These are phyloP conservation scores for Neurospora sp. DNA, from an alignment of 495 filamentous ascomycete species.

Conservation along the genomic window DNA sequence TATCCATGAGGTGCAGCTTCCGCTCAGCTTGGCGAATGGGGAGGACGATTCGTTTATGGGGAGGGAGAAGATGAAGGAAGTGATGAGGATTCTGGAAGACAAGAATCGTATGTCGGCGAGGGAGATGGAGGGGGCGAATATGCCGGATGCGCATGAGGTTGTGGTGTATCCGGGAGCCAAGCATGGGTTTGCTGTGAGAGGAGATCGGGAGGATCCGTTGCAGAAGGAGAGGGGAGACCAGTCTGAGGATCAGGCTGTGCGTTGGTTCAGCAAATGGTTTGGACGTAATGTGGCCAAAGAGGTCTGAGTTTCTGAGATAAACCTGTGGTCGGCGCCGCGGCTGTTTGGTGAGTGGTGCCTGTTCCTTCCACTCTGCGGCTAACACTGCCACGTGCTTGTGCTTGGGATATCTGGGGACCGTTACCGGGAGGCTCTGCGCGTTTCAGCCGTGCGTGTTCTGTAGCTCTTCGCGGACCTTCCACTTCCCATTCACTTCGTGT, in stretches of 20 bases:
- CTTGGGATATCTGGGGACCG: not conserved
- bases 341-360: not conserved
- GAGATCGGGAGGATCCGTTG: conserved; percentile 29
- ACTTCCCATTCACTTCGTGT: not conserved
- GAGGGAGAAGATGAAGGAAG: conserved; percentile 25
- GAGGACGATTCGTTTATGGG: conserved; percentile 40
- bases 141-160: conserved; percentile 30
- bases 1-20: conserved; percentile 39
- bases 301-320: not conserved
- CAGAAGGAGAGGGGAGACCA: conserved; percentile 41
- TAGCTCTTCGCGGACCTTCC: not conserved
- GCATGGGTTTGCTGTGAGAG: conserved; percentile 53
- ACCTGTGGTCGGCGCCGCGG: not conserved
- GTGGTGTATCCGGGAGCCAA: conserved; percentile 45
- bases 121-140: not conserved
- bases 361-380: not conserved
- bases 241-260: conserved; percentile 33
- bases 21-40: conserved; percentile 46
- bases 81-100: conserved; percentile 32
- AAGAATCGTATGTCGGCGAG: conserved; percentile 17
- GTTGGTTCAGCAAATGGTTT: conserved; percentile 29
- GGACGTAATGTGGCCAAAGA: not conserved
- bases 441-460: not conserved
- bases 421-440: not conserved
- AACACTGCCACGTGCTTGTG: not conserved